A percentile compares a stretch with the other conserved stretches of the same genome.
These are phyloP conservation scores for Suhomyces chickasaworum DNA, from an alignment of 1,139 yeast species.

Conservation along the genomic window DNA sequence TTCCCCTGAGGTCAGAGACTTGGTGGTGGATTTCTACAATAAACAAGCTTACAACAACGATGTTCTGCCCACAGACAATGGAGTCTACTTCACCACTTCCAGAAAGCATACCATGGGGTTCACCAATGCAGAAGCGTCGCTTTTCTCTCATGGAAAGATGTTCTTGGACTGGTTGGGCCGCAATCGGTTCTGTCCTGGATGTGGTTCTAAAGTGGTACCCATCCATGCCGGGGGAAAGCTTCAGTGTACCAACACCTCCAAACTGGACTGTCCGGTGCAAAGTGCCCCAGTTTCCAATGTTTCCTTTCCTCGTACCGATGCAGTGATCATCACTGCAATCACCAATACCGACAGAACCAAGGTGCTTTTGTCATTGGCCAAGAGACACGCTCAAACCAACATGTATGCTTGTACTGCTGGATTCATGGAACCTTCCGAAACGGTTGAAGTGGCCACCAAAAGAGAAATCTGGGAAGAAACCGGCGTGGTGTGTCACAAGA, in stretches of 20 bases:
- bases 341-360: constrained; percentile 61
- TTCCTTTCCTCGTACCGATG: constrained; percentile 90
- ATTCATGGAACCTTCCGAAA: constrained; percentile 92
- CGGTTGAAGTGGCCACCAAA: constrained; percentile 83
- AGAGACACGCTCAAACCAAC: constrained; percentile 46
- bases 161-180: constrained; percentile 82
- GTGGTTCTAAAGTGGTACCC: constrained; percentile 72
- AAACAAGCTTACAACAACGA: constrained; percentile 5
- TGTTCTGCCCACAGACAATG: constrained; percentile 18
- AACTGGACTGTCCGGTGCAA: constrained; percentile 57
- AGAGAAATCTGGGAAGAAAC: constrained; percentile 97
- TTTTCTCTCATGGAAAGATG: constrained; percentile 81
- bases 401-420: constrained; percentile 92
- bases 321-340: constrained; percentile 81
- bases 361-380: constrained; percentile 71
- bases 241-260: constrained; percentile 50
- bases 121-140: constrained; percentile 55
- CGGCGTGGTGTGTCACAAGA: constrained; percentile 68
- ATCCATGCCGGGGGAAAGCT: constrained; percentile 84
- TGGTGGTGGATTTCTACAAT: constrained; percentile 22
- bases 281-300: constrained; percentile 56
- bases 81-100: constrained; percentile 35
- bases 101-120: constrained; percentile 41
- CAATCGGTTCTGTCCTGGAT: constrained; percentile 82
- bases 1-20: constrained; percentile 26